Evolutionary conservation across 306 rosid genomes (phyloP).

Genomic region (Acacia confusa): DNA sequence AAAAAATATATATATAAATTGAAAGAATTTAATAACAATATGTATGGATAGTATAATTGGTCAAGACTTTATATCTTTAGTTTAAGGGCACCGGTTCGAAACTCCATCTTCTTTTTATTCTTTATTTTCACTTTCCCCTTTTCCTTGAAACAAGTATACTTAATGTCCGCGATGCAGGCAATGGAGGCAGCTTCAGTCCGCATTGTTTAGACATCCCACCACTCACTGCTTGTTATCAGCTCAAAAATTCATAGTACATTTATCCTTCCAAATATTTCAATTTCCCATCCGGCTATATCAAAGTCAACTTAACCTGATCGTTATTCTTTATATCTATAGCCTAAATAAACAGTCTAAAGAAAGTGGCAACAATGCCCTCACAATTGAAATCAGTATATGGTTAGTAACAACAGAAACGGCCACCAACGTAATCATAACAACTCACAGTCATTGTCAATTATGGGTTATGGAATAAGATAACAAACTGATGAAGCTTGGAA

Average conservation of each 20-base stretch:
- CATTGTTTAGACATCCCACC: no score
- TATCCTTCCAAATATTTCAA: slow-evolving; percentile 1
- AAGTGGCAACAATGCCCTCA: slow-evolving; percentile 22
- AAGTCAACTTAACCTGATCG: slow-evolving; percentile 13
- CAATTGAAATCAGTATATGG: slow-evolving; percentile 12
- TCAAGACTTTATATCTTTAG: no score
- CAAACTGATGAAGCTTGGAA: slow-evolving; percentile 95
- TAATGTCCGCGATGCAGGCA: no score
- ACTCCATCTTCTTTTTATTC: no score
- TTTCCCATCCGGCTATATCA: slow-evolving; percentile 5
- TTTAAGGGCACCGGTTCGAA: no score
- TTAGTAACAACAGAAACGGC: slow-evolving; percentile 17
- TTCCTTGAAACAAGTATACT: no score
- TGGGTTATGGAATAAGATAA: slow-evolving; percentile 26
- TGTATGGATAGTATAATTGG: no score
- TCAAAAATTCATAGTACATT: not conserved
- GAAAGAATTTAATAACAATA: no score
- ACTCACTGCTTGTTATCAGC: not conserved
- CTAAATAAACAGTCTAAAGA: not conserved
- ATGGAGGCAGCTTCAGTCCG: not conserved
- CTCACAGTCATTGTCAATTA: slow-evolving; percentile 14
- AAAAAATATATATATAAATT: no score
- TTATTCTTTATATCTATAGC: slow-evolving; percentile 6
- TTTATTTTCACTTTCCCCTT: no score
- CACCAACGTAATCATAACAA: slow-evolving; percentile 19